Conservation (phyloP, 2,329 filamentous ascomycete genomes). For the Talaromyces sp. region DNA sequence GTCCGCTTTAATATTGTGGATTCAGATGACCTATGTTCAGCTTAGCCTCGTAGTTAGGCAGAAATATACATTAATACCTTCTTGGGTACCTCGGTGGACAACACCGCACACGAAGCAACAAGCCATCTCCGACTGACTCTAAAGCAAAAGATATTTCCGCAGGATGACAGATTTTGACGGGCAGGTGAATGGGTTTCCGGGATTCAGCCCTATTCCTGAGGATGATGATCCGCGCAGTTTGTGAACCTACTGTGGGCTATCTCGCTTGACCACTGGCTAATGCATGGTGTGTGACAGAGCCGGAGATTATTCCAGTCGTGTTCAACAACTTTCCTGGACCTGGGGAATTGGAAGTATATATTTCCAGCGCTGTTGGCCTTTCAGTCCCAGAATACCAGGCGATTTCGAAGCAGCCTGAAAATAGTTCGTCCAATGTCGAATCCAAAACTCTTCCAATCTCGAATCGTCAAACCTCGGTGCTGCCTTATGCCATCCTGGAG, state of each 20-base stretch:
- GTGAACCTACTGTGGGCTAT: not conserved
- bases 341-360: not conserved
- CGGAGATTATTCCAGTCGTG: not conserved
- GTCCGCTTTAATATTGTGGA: too few species aligned
- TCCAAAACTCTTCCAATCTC: too few species aligned
- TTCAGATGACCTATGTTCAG: too few species aligned
- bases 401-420: not conserved
- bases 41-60: too few species aligned
- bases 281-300: not conserved
- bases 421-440: not conserved
- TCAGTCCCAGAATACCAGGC: not conserved
- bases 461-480: not conserved
- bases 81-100: too few species aligned
- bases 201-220: not conserved
- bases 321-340: not conserved
- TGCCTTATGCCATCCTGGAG: not conserved
- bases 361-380: not conserved
- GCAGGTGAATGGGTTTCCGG: too few species aligned
- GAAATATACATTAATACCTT: too few species aligned
- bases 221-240: conserved; percentile 3
- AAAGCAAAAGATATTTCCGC: too few species aligned
- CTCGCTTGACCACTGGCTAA: not conserved
- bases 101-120: too few species aligned
- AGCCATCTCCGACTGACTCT: too few species aligned
- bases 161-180: too few species aligned